A percentile compares a stretch with the other conserved stretches of the same genome.
These are phyloP conservation scores for Fusarium pilosicola DNA, from an alignment of 2,329 filamentous ascomycete species.

Conservation along the genomic window DNA sequence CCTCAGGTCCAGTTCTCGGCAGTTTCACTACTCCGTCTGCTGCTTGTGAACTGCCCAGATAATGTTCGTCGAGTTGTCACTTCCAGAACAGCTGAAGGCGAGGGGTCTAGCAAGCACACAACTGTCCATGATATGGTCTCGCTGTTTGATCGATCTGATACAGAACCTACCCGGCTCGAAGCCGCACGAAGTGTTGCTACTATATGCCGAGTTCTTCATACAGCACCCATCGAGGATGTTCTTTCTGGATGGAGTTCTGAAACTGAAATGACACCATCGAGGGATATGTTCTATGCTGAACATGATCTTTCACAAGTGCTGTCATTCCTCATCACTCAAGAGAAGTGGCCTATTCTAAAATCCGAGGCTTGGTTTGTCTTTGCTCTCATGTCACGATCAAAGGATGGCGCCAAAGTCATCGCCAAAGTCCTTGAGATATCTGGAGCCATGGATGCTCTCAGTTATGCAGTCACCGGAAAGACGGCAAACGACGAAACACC, in stretches of 20 bases:
- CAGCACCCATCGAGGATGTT: conserved; percentile 46
- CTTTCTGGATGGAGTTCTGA: conserved; percentile 50
- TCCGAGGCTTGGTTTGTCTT: conserved; percentile 72
- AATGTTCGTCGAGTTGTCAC: conserved; percentile 64
- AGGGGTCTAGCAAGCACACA: conserved; percentile 43
- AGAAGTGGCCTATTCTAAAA: conserved; percentile 67
- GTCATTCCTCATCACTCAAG: conserved; percentile 64
- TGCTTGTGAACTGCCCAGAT: conserved; percentile 61
- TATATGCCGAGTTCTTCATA: conserved; percentile 66
- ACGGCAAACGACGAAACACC: conserved; percentile 23
- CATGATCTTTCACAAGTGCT: conserved; percentile 59
- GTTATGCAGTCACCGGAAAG: conserved; percentile 61
- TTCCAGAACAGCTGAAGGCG: conserved; percentile 50
- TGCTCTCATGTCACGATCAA: conserved; percentile 66
- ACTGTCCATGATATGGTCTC: conserved; percentile 51
- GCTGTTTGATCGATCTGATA: conserved; percentile 52
- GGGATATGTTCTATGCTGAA: conserved; percentile 56
- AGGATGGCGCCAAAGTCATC: conserved; percentile 60
- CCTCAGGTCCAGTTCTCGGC: conserved; percentile 69
- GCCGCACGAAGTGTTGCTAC: conserved; percentile 63
- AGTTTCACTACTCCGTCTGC: conserved; percentile 66
- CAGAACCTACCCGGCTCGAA: conserved; percentile 67
- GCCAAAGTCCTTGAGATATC: conserved; percentile 54
- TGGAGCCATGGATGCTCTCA: conserved; percentile 57
- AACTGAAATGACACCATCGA: background rate